Base-by-base conservation (phyloP, 345 rosid genomes). In the Turnera subulata region DNA sequence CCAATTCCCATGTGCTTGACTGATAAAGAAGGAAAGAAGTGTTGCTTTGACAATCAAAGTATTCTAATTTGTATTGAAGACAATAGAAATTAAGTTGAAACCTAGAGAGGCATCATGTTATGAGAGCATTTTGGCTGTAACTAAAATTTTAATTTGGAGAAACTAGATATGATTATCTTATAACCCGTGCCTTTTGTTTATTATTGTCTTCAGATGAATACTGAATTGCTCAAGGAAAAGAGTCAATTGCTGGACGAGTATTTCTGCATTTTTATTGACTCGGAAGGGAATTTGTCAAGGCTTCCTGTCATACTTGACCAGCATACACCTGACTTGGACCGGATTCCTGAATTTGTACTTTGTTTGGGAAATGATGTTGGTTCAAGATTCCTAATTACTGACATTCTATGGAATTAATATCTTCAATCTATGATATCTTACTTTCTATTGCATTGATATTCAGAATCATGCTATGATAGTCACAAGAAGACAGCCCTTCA, bases 221-320 rank as follows among this genome's bases (percentile, higher is more conserved):
- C 88, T 47, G 78, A 82, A 54, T 78, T 92, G 70, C 97, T 92
- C 53, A 89, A 73, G 79, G 79, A 83, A 55, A 83, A 84, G 66
- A 62, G 73, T 17, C 95, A 89, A 58, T 61, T 92, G 93, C 81
- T 92, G 40, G 89, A 82, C 58, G 98, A 92, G 71, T 92, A 86
- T 66, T 92, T 92, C 68, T 40, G 89, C 58, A 69, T 92, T 66
- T 72, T 70, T 69, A 74, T 92, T 23, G 89, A 86, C 63, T 40
- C 80, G 25, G 67, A 78, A 55, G 91, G 91, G 59, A 78, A 80
- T 55, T 81, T 93, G 65, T 82, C 81, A 52, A 78, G 89, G 82
- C 89, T 93, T 65, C 99, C 97, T 47, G 86, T 89, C 60, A 73
- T 93, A 66, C 96, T 93, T 58, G 99, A 93, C 63, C 99, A 93